Base-by-base conservation (phyloP, 345 rosid species). In the Gossypium longicalyx region DNA sequence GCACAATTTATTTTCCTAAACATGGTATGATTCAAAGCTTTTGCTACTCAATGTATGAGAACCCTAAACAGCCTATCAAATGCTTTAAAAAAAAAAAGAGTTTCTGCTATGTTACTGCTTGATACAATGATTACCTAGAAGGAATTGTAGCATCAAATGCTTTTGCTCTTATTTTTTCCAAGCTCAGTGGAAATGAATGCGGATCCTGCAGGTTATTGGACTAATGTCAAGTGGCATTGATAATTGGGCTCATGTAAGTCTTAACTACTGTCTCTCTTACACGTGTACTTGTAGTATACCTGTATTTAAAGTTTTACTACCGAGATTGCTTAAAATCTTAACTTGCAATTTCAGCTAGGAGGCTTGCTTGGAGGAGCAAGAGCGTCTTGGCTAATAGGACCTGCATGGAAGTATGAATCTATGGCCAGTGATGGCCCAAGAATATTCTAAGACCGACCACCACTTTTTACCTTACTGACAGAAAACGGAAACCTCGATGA, bases 171-270 rank as follows among this genome's bases (percentile, higher is more conserved):
- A 22, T 4, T 34, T 22, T 17, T 59, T 29, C 38, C 43, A 17
- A 34, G 72, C 57, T 23, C 10, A 25, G 3, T 67, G 27, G 10
- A 48, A 49, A 45, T 59, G 59, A 51, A 2, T 51, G 44, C 73
- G 72, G 68, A 67, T 72, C 49, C 13, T 76, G 90, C 87, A 92
- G 98, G 85, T 78, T 15, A 78, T 94, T 58, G 97, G 97, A 72
- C 74, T 88, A 43, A 10, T 82, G 53, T 84, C 85, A 7, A 84
- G 79, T 80, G 89, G 89, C 72, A 90, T 94, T 71, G 97, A 94
- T 79, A 89, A 88, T 66, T 94, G 98, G 97, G 97, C 93, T 78
- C 95, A 92, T 83, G 98, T 94, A 80, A 89, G 98, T 91, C 68
- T 25, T 47, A 45, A 79, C 66, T 23, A n/a, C 44, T 20, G 1